phyloP scores from a whole-genome alignment of 1,284 basidiomycete genomes.

The Cryptococcus maquisensis region DNA sequence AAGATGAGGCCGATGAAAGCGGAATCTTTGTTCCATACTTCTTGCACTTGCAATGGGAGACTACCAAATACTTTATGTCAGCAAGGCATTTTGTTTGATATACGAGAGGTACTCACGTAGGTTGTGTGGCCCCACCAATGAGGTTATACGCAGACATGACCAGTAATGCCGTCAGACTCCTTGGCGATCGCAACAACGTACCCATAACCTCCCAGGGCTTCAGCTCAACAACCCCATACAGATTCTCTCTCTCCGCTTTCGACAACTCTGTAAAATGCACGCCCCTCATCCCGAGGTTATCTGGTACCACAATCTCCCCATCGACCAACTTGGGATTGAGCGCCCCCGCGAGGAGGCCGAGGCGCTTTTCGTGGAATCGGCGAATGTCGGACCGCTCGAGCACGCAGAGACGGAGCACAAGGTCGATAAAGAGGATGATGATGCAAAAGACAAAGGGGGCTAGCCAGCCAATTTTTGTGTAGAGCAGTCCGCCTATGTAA shows the following conservation, averaged over 20 bases:
- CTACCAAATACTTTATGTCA: slow-evolving; percentile 31
- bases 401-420: slow-evolving; percentile 54
- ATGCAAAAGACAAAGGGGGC: slow-evolving; percentile 71
- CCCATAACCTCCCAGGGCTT: slow-evolving; percentile 50
- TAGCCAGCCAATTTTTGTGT: slow-evolving; percentile 63
- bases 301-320: neutral
- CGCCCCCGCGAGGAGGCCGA: neutral
- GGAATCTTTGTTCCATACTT: slow-evolving; percentile 59
- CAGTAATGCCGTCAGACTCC: slow-evolving; percentile 57
- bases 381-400: slow-evolving; percentile 50
- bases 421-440: slow-evolving; percentile 58
- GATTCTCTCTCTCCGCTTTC: neutral
- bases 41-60: slow-evolving; percentile 62
- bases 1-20: slow-evolving; percentile 65
- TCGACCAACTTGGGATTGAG: neutral
- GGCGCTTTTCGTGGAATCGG: slow-evolving; percentile 12
- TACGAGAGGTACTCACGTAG: slow-evolving; percentile 23
- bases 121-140: slow-evolving; percentile 31
- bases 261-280: neutral
- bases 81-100: neutral
- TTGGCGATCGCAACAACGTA: slow-evolving; percentile 54
- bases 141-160: slow-evolving; percentile 60
- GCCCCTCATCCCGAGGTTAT: neutral
- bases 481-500: slow-evolving; percentile 66
- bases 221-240: slow-evolving; percentile 24